Percentiles rank a stretch among this genome's conserved stretches.
These are phyloP conservation scores for Secale cereale DNA, from an alignment of 176 grass and related monocot genomes.

Conservation along the genomic window DNA sequence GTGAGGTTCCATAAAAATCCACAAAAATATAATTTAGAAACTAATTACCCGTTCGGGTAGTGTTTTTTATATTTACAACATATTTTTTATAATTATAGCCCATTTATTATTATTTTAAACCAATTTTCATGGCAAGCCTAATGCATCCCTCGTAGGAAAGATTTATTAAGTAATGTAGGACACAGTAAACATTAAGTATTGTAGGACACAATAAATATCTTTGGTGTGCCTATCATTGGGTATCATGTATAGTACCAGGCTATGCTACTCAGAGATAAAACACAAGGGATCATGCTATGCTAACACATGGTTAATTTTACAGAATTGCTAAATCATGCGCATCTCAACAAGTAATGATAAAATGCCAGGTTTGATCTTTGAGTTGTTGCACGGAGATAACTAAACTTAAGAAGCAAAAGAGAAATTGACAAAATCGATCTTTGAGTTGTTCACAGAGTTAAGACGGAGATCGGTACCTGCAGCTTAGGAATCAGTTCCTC, in stretches of 20 bases:
- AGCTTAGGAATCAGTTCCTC: conserved; percentile 45
- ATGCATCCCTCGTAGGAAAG: too few species aligned
- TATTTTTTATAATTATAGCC: too few species aligned
- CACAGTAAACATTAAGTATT: too few species aligned
- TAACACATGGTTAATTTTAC: background rate
- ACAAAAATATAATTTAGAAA: too few species aligned
- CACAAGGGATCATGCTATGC: background rate
- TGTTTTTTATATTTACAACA: too few species aligned
- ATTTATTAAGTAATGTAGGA: too few species aligned
- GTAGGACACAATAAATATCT: background rate
- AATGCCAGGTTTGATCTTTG: background rate
- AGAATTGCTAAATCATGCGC: background rate
- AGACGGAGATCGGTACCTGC: conserved; percentile 28
- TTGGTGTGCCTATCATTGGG: background rate
- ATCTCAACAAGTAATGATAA: background rate
- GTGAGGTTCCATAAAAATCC: too few species aligned
- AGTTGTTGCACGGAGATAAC: background rate
- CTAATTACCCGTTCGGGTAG: too few species aligned
- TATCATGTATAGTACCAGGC: background rate
- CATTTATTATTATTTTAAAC: too few species aligned
- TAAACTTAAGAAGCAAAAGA: background rate
- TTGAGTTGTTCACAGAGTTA: background rate
- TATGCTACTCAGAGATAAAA: background rate
- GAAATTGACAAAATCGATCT: background rate
- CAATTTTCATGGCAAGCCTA: too few species aligned